A percentile compares a stretch with the other conserved stretches of the same genome.
These are phyloP conservation scores for Flaveria trinervia DNA, from an alignment of 129 eudicot genomes.

Conservation along the genomic window DNA sequence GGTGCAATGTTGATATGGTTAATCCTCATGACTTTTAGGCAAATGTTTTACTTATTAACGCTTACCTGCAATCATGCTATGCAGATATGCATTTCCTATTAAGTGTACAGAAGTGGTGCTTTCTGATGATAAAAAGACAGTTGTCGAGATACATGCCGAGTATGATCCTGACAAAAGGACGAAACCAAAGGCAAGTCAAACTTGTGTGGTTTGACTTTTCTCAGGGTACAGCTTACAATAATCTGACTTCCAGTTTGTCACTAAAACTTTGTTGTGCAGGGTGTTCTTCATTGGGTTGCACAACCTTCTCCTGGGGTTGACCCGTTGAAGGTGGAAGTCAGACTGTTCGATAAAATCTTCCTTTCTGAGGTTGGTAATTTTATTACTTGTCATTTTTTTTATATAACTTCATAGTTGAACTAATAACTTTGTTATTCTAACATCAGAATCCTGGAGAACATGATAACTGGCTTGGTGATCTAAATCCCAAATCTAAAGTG, in stretches of 20 bases:
- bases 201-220: not conserved
- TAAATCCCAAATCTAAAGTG: constrained; percentile 77
- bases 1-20: constrained; percentile 40
- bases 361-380: constrained; percentile 58
- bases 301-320: constrained; percentile 43
- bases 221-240: too few relatives aligned
- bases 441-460: constrained; percentile 83
- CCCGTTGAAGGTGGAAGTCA: constrained; percentile 86
- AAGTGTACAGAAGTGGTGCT: constrained; percentile 82
- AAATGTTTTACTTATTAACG: not conserved
- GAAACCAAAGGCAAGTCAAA: constrained; percentile 70
- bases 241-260: not conserved
- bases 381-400: not conserved
- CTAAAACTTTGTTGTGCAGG: constrained; percentile 42
- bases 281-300: constrained; percentile 60
- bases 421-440: not conserved
- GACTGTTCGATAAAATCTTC: constrained; percentile 73
- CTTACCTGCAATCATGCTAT: not conserved
- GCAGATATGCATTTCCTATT: constrained; percentile 86
- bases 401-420: not conserved
- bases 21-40: not conserved
- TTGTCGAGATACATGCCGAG: constrained; percentile 78
- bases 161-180: constrained; percentile 76
- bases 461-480: constrained; percentile 85
- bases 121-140: constrained; percentile 70